Base-by-base conservation (phyloP, 257 asterid genomes). In the Nicotiana benthamiana region DNA sequence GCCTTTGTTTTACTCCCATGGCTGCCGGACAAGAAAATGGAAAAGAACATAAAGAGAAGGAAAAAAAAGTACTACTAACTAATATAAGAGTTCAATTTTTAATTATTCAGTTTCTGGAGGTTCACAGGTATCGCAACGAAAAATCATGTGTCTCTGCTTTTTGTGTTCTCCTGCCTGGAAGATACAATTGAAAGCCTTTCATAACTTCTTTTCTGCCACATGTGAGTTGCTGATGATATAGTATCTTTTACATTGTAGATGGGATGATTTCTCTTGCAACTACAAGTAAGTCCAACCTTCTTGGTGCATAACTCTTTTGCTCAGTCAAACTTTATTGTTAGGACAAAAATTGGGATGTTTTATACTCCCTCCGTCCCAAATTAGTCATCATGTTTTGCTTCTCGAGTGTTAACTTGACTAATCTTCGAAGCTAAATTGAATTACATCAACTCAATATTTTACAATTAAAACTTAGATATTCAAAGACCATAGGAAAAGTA, bases 201-300 rank as follows among this genome's bases (percentile, higher is more conserved):
- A 74, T 51, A 48, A 43, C 6, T 22, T 72, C 40, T 22, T 22
- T 74, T 48, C 40, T 46, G 16, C 61, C 40, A 26, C 17, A 36
- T 26, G 43, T 59, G 30, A 36, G 75, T 82, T 28, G 82, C 83
- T 87, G 78, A 89, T 77, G 10, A 66, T 34, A 82, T 20, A 75
- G 13, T 79, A 59, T 85, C 61, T 16, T 67, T 30, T 51, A n/a
- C 48, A 43, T 80, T 88, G 89, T 95, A 94, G 98, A 91, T 91
- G 97, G 96, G 67, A 80, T 91, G 85, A 85, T 91, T 80, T 84
- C 87, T 46, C 70, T 92, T 84, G 89, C 87, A 53, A 92, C 97
- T 64, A 94, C 98, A 54, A 81, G 98, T 92, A 91, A 89, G 95
- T 88, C 79, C 75, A 48, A 16, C 70, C 22, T 79, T 62, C 64